Percentiles rank a stretch among this genome's conserved stretches.
These are phyloP conservation scores for Yamadazyma siamensis DNA, from an alignment of 1,139 yeast species.

Conservation along the genomic window DNA sequence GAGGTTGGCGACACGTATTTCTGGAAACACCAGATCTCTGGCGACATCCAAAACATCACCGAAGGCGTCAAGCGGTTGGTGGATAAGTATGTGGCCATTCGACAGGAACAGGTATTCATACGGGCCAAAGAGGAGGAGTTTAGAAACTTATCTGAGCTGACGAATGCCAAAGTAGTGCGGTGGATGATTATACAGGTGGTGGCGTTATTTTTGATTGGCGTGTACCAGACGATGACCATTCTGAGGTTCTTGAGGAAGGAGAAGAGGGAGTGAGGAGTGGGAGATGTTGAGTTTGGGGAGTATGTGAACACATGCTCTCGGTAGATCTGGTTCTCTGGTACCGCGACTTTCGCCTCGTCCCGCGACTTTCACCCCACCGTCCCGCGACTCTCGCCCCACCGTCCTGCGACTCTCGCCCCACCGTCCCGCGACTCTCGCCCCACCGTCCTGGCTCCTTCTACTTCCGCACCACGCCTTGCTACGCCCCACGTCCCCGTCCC, in stretches of 20 bases:
- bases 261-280: constrained; percentile 1
- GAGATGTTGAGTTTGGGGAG: not conserved
- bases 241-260: constrained; percentile 14
- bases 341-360: not conserved
- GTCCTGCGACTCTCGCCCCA: not conserved
- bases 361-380: not conserved
- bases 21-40: constrained; percentile 47
- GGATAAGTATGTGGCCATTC: constrained; percentile 53
- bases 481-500: too few species aligned
- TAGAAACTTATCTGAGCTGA: constrained; percentile 64
- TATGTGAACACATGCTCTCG: not conserved
- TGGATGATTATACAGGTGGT: constrained; percentile 64
- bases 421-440: constrained; percentile 3
- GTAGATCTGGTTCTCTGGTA: not conserved
- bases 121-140: constrained; percentile 68
- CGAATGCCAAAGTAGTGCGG: constrained; percentile 60
- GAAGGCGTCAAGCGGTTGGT: constrained; percentile 51
- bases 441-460: too few species aligned
- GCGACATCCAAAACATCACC: constrained; percentile 46
- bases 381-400: not conserved
- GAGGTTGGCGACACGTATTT: constrained; percentile 49
- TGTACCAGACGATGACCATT: constrained; percentile 66
- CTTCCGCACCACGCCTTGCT: too few species aligned
- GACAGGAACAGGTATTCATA: constrained; percentile 62
- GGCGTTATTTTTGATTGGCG: constrained; percentile 55